Conservation (phyloP, 2,329 filamentous ascomycete genomes). For the Daldinia sp. region DNA sequence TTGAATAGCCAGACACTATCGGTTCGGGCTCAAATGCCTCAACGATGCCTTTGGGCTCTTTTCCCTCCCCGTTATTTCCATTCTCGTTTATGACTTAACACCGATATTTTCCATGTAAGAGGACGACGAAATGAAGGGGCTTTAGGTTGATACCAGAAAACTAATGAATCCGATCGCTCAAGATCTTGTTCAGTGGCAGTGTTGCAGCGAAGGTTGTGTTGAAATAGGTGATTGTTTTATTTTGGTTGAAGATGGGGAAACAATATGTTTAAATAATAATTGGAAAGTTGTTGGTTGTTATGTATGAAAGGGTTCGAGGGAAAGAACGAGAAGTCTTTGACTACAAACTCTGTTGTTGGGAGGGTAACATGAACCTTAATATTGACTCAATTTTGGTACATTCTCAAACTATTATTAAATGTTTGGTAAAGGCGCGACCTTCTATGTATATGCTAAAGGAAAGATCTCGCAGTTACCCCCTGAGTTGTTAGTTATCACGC, state of each 20-base stretch:
- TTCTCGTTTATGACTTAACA: too few relatives aligned
- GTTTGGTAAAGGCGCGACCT: neutral
- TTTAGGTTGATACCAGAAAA: neutral
- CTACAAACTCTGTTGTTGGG: neutral
- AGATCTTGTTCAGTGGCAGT: neutral
- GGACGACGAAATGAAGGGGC: too few relatives aligned
- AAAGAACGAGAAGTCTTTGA: neutral
- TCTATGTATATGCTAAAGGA: too few relatives aligned
- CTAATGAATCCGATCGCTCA: neutral
- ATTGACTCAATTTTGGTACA: constrained; percentile 1
- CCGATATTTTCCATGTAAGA: too few relatives aligned
- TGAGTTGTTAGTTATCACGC: neutral
- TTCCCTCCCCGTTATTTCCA: too few relatives aligned
- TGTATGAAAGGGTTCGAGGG: neutral
- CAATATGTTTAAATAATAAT: neutral
- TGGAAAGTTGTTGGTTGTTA: neutral
- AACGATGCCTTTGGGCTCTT: neutral
- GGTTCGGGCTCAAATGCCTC: neutral
- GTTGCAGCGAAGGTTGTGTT: neutral
- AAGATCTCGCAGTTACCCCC: too few relatives aligned
- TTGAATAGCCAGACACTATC: neutral
- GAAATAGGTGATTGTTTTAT: neutral
- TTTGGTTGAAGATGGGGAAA: neutral
- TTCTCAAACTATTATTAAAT: neutral
- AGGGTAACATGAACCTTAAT: neutral